Conservation (phyloP, 2,329 filamentous ascomycete species). For the Aspergillus proliferans region DNA sequence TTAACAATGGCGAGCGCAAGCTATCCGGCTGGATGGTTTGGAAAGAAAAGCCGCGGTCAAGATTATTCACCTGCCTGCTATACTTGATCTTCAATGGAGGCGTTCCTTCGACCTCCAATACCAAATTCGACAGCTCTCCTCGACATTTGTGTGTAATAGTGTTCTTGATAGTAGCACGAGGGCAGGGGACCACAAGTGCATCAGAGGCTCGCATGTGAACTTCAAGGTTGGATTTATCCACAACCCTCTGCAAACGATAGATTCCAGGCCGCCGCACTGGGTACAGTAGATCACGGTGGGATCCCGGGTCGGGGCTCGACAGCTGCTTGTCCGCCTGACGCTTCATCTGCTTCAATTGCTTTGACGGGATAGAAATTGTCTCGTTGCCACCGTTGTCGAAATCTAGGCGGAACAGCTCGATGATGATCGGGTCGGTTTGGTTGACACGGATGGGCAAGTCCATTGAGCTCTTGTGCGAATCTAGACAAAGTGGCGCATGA, state of each 20-base stretch:
- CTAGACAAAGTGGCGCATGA: slow-evolving; percentile 73
- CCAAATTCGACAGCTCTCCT: slow-evolving; percentile 79
- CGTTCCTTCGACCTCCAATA: slow-evolving; percentile 77
- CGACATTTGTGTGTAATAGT: slow-evolving; percentile 65
- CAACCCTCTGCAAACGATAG: slow-evolving; percentile 75
- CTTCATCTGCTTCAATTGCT: slow-evolving; percentile 69
- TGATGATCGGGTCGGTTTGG: slow-evolving; percentile 78
- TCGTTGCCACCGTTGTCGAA: slow-evolving; percentile 75
- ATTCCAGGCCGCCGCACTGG: slow-evolving; percentile 78
- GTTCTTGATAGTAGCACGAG: slow-evolving; percentile 66
- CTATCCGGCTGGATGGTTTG: slow-evolving; percentile 91
- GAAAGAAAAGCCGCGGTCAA: slow-evolving; percentile 78
- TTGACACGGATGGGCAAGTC: slow-evolving; percentile 85
- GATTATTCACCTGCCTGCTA: slow-evolving; percentile 76
- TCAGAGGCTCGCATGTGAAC: slow-evolving; percentile 71
- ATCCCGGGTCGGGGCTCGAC: slow-evolving; percentile 43
- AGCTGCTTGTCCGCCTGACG: slow-evolving; percentile 59
- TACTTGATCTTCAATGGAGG: slow-evolving; percentile 91
- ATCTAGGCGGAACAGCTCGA: slow-evolving; percentile 84
- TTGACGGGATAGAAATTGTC: slow-evolving; percentile 65
- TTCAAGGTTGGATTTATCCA: slow-evolving; percentile 91
- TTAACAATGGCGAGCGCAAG: slow-evolving; percentile 69
- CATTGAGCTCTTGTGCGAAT: slow-evolving; percentile 54
- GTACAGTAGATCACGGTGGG: slow-evolving; percentile 64
- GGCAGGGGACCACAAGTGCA: slow-evolving; percentile 79